phyloP scores from a whole-genome alignment of 2,329 filamentous ascomycete genomes.

The Xenoacremonium recifei region DNA sequence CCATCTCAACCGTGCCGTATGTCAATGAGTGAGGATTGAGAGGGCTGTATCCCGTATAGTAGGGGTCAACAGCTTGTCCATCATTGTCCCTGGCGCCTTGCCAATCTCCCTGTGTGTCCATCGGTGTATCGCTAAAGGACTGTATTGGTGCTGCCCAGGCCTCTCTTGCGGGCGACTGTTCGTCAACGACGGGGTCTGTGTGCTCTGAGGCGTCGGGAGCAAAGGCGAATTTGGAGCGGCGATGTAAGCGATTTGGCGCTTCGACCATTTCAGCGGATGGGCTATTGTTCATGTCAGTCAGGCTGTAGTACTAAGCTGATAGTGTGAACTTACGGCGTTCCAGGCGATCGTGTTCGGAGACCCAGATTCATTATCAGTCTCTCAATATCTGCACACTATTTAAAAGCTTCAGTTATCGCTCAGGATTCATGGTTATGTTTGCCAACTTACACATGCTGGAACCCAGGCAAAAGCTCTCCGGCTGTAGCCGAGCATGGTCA shows the following conservation, averaged over 20 bases:
- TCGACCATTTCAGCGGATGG: not conserved
- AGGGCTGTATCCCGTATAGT: not conserved
- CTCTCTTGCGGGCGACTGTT: not conserved
- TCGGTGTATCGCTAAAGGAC: not conserved
- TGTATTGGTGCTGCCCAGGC: not conserved
- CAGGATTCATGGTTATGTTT: accelerated
- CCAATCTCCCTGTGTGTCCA: not conserved
- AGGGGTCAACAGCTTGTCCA: not conserved
- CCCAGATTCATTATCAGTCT: slow-evolving; percentile 12
- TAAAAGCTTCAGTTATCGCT: not conserved
- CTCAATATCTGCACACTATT: slow-evolving; percentile 14
- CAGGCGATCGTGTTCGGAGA: not conserved
- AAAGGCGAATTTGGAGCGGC: slow-evolving; percentile 17
- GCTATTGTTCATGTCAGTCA: not conserved
- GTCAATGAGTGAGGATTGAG: not conserved
- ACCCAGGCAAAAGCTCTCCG: slow-evolving; percentile 6
- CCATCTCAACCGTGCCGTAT: not conserved
- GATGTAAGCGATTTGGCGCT: slow-evolving; percentile 12
- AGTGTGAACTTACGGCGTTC: slow-evolving; percentile 7
- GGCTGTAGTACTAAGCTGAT: accelerated
- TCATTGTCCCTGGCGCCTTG: not conserved
- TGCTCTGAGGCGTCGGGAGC: slow-evolving; percentile 16
- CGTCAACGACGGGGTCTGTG: slow-evolving; percentile 2
- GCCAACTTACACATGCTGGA: slow-evolving; percentile 7
- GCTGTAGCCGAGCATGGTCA: slow-evolving; percentile 1